These are phyloP conservation scores for Boletus fagicola DNA, from an alignment of 768 basidiomycete genomes.

Conservation along the genomic window DNA sequence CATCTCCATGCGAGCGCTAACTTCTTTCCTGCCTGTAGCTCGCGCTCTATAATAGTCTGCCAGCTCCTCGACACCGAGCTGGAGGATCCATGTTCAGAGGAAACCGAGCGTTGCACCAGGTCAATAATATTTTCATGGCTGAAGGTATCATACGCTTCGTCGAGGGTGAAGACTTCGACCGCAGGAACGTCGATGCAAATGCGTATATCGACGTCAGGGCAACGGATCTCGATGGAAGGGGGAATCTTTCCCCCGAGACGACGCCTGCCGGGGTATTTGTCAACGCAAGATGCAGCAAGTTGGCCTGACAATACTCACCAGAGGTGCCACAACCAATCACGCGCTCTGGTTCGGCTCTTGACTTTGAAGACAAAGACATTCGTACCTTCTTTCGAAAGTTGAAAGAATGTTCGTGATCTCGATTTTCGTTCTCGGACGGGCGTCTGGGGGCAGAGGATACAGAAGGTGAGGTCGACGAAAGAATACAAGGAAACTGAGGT, in stretches of 20 bases:
- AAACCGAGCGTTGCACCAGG: conserved; percentile 52
- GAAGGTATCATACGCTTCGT: conserved; percentile 50
- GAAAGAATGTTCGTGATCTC: conserved; percentile 49
- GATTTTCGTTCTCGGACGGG: conserved; percentile 38
- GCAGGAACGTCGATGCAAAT: conserved; percentile 70
- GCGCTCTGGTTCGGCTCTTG: conserved; percentile 72
- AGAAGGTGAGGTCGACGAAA: conserved; percentile 82
- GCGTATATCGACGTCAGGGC: conserved; percentile 63
- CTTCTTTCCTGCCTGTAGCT: conserved; percentile 51
- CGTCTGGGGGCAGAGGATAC: conserved; percentile 63
- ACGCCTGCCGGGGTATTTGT: conserved; percentile 44
- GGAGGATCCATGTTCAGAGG: conserved; percentile 39
- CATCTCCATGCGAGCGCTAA: conserved; percentile 79
- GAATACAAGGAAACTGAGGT: conserved; percentile 86
- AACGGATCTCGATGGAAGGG: conserved; percentile 61
- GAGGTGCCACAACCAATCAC: conserved; percentile 89
- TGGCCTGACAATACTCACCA: conserved; percentile 49
- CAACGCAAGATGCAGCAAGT: not conserved
- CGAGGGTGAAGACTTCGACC: conserved; percentile 37
- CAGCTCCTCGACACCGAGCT: conserved; percentile 45
- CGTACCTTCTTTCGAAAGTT: conserved; percentile 58
- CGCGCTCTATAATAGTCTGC: conserved; percentile 55
- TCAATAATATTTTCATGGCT: conserved; percentile 60
- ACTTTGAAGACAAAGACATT: conserved; percentile 86
- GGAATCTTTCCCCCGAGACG: conserved; percentile 74